Base-by-base conservation (phyloP, 1,284 basidiomycete genomes). In the Apiotrichum gamsii region DNA sequence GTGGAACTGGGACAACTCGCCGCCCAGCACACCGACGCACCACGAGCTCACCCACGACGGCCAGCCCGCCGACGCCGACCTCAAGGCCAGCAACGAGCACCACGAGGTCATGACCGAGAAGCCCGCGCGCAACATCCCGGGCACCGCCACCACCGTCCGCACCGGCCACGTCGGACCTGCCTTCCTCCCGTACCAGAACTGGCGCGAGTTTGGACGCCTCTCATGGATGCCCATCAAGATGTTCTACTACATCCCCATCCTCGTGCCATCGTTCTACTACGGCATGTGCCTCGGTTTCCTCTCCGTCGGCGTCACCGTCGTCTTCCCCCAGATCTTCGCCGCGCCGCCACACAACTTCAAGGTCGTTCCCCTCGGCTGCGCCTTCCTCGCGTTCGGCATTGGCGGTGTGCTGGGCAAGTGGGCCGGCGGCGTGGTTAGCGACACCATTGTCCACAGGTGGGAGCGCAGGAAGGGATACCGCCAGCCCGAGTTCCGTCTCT, bases 401-500 rank as follows among this genome's bases (percentile, higher is more conserved):
- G 70, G 69, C 18, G 59, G 59, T 2, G 41, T 70, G 5, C 52
- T 68, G 6, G 70, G 70, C 50, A 69, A 69, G 45, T 66, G 65
- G 50, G 59, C 59, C 1, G 70, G 69, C 13, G 70, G 70, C 18
- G 52, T 60, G 31, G 52, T 64, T n/a, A 61, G 60, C 19, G 69
- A 69, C 52, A 56, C 59, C 50, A 61, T 59, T 5, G 61, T 72
- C 23, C 42, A 57, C 19, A 62, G 54, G 49, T 51, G 70, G 23
- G 59, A 60, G 16, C 52, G 62, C 16, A 61, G 58, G 44, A 52
- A 54, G 10, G 62, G 61, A 25, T 36, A 49, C n/a, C 65, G 71
- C 36, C 56, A 67, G 41, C 71, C 71, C 13, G 71, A 73, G 47
- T 59, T 69, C 43, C 61, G 71, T 15, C 57, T 69, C 3, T 72